These are phyloP conservation scores for Selaginella tamariscina DNA, from an alignment of 75 land plant genomes.

Conservation along the genomic window DNA sequence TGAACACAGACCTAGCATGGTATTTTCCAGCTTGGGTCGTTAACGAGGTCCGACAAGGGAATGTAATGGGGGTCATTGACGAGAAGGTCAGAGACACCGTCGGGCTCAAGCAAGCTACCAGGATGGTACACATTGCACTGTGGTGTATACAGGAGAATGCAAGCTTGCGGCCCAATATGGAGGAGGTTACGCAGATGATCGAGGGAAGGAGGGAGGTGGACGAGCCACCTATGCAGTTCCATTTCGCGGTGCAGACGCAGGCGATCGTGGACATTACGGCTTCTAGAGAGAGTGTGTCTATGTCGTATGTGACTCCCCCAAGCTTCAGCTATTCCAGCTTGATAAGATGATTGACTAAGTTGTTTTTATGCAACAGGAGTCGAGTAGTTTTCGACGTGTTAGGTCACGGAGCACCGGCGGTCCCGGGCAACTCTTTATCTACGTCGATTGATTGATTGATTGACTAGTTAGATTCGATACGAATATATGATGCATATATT, in stretches of 20 bases:
- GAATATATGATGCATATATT: no score
- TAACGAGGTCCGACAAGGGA: neutral
- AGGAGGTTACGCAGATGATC: neutral
- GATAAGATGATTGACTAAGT: no score
- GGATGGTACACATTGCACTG: neutral
- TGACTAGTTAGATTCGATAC: no score
- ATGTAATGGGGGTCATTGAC: neutral
- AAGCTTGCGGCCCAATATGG: neutral
- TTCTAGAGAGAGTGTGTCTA: constrained; percentile 7
- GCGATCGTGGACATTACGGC: constrained; percentile 7
- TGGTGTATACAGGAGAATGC: constrained; percentile 13
- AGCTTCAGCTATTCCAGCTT: constrained; percentile 3
- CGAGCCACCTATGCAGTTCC: neutral
- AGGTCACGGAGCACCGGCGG: no score
- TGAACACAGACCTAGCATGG: constrained; percentile 2
- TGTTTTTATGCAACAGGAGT: no score
- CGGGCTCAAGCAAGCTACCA: neutral
- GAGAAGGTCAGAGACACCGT: neutral
- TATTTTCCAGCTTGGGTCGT: constrained; percentile 12
- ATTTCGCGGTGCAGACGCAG: constrained; percentile 4
- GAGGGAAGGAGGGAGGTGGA: constrained; percentile 1
- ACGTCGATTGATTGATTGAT: no score
- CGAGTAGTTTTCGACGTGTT: no score
- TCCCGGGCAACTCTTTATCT: no score
- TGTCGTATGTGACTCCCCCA: constrained; percentile 11